A percentile compares a stretch with the other conserved stretches of the same genome.
Evolutionary conservation across 169 alveolate species (phyloP).

Genomic region (Eimeria maxima): DNA sequence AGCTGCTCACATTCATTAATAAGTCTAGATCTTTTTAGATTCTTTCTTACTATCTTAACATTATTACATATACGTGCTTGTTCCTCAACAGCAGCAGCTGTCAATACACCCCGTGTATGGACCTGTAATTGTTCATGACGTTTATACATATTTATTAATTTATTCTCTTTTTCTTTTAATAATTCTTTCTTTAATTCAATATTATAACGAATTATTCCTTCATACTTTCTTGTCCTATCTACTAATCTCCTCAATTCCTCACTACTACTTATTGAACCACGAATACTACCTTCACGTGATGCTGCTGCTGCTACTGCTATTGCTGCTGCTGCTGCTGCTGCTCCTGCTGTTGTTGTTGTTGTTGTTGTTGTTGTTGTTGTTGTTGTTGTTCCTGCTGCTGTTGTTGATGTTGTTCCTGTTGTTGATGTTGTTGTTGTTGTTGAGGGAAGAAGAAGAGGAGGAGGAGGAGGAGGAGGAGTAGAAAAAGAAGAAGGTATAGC

Average conservation of each 20-base stretch:
- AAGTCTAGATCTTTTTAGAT: slow-evolving; percentile 45
- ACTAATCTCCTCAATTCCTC: not conserved
- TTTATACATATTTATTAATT: not conserved
- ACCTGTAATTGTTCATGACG: not conserved
- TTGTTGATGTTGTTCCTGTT: too few species aligned
- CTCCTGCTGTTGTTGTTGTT: slow-evolving; percentile 17
- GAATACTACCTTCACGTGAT: too few species aligned
- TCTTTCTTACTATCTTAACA: not conserved
- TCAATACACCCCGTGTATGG: not conserved
- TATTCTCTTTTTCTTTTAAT: not conserved
- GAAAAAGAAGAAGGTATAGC: too few species aligned
- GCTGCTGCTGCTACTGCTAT: not conserved
- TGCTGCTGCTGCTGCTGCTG: not conserved
- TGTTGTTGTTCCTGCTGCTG: too few species aligned
- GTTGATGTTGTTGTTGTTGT: too few species aligned
- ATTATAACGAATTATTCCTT: not conserved
- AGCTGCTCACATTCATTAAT: slow-evolving; percentile 34
- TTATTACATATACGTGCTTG: slow-evolving; percentile 1
- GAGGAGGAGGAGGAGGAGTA: too few species aligned
- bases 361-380: too few species aligned
- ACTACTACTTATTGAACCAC: not conserved
- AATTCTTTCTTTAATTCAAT: not conserved
- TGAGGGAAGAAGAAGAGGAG: too few species aligned
- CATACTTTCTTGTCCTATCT: not conserved
- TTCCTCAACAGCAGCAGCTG: slow-evolving; percentile 14